Percentiles rank a stretch among this genome's conserved stretches.
phyloP scores from a whole-genome alignment of 108 stramenopile genomes.

The Bacterosira constricta region DNA sequence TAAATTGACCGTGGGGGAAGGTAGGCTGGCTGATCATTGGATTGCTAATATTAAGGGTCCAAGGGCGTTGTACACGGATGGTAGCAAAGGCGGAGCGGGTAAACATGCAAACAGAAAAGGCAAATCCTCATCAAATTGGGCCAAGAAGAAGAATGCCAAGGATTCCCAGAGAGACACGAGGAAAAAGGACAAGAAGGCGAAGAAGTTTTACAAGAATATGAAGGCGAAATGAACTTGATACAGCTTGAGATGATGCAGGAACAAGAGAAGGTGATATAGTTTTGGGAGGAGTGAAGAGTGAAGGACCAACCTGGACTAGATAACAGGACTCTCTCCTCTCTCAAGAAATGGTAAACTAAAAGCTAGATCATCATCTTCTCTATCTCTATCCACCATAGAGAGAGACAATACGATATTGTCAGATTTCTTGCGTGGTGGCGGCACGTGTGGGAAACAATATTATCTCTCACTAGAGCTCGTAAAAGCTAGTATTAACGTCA shows the following conservation, averaged over 20 bases:
- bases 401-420: too few relatives aligned
- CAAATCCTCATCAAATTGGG: conserved; percentile 54
- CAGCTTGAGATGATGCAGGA: not conserved
- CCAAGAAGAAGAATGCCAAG: conserved; percentile 36
- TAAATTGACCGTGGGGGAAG: conserved; percentile 44
- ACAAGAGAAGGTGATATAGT: not conserved
- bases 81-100: conserved; percentile 39
- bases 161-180: conserved; percentile 9
- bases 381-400: too few relatives aligned
- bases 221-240: not conserved
- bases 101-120: conserved; percentile 53
- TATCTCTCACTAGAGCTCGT: too few relatives aligned
- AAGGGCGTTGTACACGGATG: conserved; percentile 51
- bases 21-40: conserved; percentile 52
- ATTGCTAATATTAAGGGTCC: conserved; percentile 48
- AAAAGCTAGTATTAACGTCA: too few relatives aligned
- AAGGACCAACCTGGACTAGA: not conserved
- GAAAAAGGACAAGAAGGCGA: conserved; percentile 30
- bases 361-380: too few relatives aligned
- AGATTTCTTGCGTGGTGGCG: too few relatives aligned
- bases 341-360: too few relatives aligned
- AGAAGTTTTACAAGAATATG: conserved; percentile 31
- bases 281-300: not conserved
- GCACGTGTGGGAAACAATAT: too few relatives aligned
- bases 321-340: too few relatives aligned